Percentiles rank a stretch among this genome's conserved stretches.
phyloP scores from a whole-genome alignment of 2,329 filamentous ascomycete genomes.

The Pseudogymnoascus sp. region DNA sequence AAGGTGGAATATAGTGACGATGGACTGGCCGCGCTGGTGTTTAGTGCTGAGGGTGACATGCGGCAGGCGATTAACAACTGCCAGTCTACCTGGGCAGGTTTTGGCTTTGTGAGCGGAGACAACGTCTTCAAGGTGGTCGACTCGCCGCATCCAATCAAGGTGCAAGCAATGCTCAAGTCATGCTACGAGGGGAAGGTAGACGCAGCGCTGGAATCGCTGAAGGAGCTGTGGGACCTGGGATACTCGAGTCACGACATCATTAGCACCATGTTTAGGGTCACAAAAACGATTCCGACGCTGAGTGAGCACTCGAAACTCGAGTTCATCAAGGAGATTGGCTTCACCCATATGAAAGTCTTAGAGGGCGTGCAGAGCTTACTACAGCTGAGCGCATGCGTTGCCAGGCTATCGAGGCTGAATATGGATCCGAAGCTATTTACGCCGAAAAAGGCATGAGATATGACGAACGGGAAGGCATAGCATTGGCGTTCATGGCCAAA shows the following conservation, averaged over 20 bases:
- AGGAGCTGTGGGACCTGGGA: conserved; percentile 87
- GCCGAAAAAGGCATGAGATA: conserved; percentile 14
- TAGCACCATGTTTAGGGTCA: conserved; percentile 98
- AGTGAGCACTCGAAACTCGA: conserved; percentile 94
- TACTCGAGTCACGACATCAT: conserved; percentile 99
- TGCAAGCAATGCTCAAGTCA: conserved; percentile 96
- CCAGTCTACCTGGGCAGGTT: conserved; percentile 86
- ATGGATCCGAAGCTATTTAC: conserved; percentile 83
- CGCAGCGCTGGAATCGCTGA: conserved; percentile 73
- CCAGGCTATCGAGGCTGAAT: conserved; percentile 86
- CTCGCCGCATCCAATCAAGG: conserved; percentile 93
- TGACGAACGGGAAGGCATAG: conserved; percentile 30
- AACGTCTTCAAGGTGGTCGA: conserved; percentile 98
- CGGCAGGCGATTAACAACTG: conserved; percentile 97
- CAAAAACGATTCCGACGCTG: conserved; percentile 85
- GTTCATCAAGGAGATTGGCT: conserved; percentile 97
- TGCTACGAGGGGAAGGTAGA: conserved; percentile 92
- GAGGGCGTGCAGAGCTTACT: conserved; percentile 93
- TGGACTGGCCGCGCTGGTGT: conserved; percentile 89
- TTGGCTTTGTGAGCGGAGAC: conserved; percentile 93
- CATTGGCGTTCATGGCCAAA: conserved; percentile 12
- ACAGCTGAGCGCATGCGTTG: conserved; percentile 87
- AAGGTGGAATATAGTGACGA: conserved; percentile 87
- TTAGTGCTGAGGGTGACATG: conserved; percentile 97
- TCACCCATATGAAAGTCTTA: conserved; percentile 98